A percentile compares a stretch with the other conserved stretches of the same genome.
phyloP scores from a whole-genome alignment of 768 basidiomycete genomes.

The Zangia roseola region DNA sequence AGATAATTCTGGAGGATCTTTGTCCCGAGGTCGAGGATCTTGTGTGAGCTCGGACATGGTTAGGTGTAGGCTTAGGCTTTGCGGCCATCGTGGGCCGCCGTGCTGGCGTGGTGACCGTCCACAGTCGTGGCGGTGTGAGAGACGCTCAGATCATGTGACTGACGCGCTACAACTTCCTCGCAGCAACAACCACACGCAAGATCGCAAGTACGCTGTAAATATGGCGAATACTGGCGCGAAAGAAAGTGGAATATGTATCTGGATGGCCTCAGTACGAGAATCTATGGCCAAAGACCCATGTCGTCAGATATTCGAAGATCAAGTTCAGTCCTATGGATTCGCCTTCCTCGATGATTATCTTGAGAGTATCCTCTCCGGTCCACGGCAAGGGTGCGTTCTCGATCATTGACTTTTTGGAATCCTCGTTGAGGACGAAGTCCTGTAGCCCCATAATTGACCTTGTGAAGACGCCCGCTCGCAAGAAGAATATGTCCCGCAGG shows the following conservation, averaged over 20 bases:
- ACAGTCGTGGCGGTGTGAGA: slow-evolving; percentile 5
- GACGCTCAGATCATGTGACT: slow-evolving; percentile 26
- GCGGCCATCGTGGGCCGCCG: no score
- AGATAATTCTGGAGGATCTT: slow-evolving; percentile 35
- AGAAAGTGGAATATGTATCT: slow-evolving; percentile 54
- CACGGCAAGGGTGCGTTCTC: slow-evolving; percentile 58
- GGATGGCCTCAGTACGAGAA: slow-evolving; percentile 65
- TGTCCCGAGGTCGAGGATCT: neutral
- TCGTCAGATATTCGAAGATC: slow-evolving; percentile 66
- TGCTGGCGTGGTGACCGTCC: no score
- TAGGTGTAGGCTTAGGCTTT: neutral
- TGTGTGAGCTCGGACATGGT: slow-evolving; percentile 13
- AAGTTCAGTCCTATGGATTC: slow-evolving; percentile 74
- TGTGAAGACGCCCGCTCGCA: slow-evolving; percentile 81
- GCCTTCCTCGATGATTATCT: slow-evolving; percentile 78
- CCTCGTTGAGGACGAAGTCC: neutral
- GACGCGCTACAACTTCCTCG: slow-evolving; percentile 16
- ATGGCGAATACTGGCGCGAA: slow-evolving; percentile 13
- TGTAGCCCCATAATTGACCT: slow-evolving; percentile 71
- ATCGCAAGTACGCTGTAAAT: neutral
- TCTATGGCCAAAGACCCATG: slow-evolving; percentile 74
- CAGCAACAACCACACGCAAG: slow-evolving; percentile 3
- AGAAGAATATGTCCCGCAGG: slow-evolving; percentile 53
- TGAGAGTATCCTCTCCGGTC: slow-evolving; percentile 63
- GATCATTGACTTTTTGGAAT: neutral